Evolutionary conservation across 345 rosid genomes (phyloP).

Genomic region (Murraya paniculata): DNA sequence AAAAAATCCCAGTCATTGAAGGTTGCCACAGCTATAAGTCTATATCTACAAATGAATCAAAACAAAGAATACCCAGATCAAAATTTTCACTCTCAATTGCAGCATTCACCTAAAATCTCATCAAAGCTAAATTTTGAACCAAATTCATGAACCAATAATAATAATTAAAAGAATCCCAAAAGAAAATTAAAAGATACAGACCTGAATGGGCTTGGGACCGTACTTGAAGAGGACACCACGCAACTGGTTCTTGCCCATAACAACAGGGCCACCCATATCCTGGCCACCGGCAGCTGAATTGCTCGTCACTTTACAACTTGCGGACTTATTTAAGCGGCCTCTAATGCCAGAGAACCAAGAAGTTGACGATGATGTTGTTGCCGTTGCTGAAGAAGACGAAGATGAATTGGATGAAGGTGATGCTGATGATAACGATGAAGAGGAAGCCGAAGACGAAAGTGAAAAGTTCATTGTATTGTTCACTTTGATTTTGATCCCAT

Average conservation of each 20-base stretch:
- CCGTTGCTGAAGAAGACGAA: conserved; percentile 12
- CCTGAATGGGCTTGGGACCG: conserved; percentile 89
- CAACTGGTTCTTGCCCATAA: conserved; percentile 87
- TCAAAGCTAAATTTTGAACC: background rate
- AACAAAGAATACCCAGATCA: background rate
- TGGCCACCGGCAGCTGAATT: conserved; percentile 28
- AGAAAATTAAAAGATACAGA: conserved; percentile 23
- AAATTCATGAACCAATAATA: background rate
- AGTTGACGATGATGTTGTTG: conserved; percentile 11
- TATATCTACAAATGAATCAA: background rate
- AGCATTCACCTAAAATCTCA: background rate
- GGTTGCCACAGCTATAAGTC: background rate
- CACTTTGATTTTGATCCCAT: background rate
- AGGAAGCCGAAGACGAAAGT: conserved; percentile 10
- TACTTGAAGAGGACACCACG: conserved; percentile 89
- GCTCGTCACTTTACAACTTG: conserved; percentile 34
- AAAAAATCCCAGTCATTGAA: background rate
- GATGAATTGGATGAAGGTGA: conserved; percentile 9
- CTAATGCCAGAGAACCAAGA: conserved; percentile 79
- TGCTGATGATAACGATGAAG: background rate
- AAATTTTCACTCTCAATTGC: background rate
- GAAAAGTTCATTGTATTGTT: conserved; percentile 31
- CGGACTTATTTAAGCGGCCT: conserved; percentile 52
- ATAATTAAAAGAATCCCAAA: no score
- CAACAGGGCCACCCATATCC: conserved; percentile 52